phyloP scores from a whole-genome alignment of 2,329 filamentous ascomycete genomes.

The Trichophyton benhamiae region DNA sequence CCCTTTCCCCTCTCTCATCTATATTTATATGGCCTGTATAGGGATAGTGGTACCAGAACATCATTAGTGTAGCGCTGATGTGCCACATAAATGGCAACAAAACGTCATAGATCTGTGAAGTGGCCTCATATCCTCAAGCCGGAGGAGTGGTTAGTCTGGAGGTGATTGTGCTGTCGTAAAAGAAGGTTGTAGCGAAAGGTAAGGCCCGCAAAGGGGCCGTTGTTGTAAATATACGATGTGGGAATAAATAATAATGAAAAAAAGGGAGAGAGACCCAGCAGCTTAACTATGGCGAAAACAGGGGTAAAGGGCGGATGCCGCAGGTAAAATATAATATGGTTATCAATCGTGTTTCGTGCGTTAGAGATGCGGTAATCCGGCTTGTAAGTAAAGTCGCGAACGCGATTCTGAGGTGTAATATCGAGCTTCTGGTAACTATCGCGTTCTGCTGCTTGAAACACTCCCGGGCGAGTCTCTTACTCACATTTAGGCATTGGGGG shows the following conservation, averaged over 20 bases:
- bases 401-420: background rate
- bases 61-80: background rate
- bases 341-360: background rate
- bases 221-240: background rate
- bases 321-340: background rate
- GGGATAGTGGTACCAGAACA: background rate
- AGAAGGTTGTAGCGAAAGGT: background rate
- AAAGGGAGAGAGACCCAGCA: background rate
- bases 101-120: background rate
- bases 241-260: background rate
- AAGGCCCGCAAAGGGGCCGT: background rate
- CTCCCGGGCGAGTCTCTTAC: background rate
- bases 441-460: background rate
- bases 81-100: background rate
- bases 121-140: background rate
- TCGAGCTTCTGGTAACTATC: background rate
- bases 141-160: background rate
- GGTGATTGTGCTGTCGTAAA: background rate
- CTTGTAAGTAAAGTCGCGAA: background rate
- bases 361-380: background rate
- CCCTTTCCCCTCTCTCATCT: background rate
- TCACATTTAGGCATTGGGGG: background rate
- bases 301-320: background rate
- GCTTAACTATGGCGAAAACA: background rate
- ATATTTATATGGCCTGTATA: background rate